phyloP scores from a whole-genome alignment of 139 green algal species.

The Chlamydomonas applanata region DNA sequence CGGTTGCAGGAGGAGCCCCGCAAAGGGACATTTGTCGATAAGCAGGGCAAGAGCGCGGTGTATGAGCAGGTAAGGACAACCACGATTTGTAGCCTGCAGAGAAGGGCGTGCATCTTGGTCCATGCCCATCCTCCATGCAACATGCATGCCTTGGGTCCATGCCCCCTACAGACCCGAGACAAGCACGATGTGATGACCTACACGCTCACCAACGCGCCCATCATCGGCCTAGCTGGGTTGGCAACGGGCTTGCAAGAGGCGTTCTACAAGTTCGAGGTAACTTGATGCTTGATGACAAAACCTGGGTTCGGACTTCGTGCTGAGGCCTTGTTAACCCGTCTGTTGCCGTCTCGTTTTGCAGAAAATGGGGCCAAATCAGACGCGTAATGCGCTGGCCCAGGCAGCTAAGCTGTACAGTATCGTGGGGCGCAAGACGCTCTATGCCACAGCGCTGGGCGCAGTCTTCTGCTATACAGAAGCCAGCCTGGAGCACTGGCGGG shows the following conservation, averaged over 20 bases:
- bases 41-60: background rate
- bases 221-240: constrained; percentile 36
- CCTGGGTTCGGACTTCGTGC: no score
- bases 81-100: no score
- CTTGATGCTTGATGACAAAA: background rate
- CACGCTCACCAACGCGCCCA: constrained; percentile 24
- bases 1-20: background rate
- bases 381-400: constrained; percentile 26
- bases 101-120: background rate
- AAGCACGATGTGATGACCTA: constrained; percentile 34
- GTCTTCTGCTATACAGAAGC: constrained; percentile 40
- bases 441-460: constrained; percentile 26
- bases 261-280: constrained; percentile 38
- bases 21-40: background rate
- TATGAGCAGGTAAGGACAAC: background rate
- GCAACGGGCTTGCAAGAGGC: constrained; percentile 35
- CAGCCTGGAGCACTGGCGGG: constrained; percentile 22
- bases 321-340: no score
- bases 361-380: constrained; percentile 31
- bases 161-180: constrained; percentile 22
- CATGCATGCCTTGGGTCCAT: background rate
- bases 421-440: constrained; percentile 23
- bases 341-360: constrained; percentile 3
- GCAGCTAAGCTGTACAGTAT: constrained; percentile 23
- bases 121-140: background rate